Base-by-base conservation (phyloP, 768 basidiomycete genomes). In the Suillus hirtellus region DNA sequence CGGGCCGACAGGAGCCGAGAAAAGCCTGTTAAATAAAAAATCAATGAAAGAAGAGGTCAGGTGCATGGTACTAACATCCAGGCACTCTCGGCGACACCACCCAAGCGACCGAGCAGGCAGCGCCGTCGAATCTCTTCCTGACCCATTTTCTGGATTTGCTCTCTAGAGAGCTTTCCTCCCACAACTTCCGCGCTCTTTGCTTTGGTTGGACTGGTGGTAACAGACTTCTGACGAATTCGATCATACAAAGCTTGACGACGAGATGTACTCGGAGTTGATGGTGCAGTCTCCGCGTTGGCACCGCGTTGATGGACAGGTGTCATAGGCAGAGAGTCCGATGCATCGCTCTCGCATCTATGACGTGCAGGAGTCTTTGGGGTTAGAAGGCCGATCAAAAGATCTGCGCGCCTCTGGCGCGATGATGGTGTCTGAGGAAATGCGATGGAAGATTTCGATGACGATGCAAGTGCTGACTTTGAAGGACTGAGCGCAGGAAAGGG, bases 221-320 rank as follows among this genome's bases (percentile, higher is more conserved):
- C 72, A 4, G 91, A 93, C 62, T 85, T 83, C 69, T 89, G 88
- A 19, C 89, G 88, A 53, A 94, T 78, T 46, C 92, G 89, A 66
- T 94, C 92, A 68, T 91, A 92, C 1, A 95, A 78, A 9, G 93
- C 93, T 69, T 88, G 86, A 52, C 92, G 83, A 50, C 92, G 84
- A 42, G 92, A 89, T 42, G 87, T 87, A 17, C 84, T 84, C 1
- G 92, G 91, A 6, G 90, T 93, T 66, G 85, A 75, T 5, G 88
- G 84, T 34, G 83, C 82, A 1, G 89, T 89, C 50, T 76, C 67
- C 1, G 86, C 85, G 56, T 79, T 73, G 38, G 80, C 55, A 15
- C 86, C 88, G 60, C 80, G 79, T 71, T 89, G 89, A 66, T 84
- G 88, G 46, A 81, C 79, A 21, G 90, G 90, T 0, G 91, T 93